These are phyloP conservation scores for Cyclotella kingstonii DNA, from an alignment of 108 stramenopile species.

Conservation along the genomic window DNA sequence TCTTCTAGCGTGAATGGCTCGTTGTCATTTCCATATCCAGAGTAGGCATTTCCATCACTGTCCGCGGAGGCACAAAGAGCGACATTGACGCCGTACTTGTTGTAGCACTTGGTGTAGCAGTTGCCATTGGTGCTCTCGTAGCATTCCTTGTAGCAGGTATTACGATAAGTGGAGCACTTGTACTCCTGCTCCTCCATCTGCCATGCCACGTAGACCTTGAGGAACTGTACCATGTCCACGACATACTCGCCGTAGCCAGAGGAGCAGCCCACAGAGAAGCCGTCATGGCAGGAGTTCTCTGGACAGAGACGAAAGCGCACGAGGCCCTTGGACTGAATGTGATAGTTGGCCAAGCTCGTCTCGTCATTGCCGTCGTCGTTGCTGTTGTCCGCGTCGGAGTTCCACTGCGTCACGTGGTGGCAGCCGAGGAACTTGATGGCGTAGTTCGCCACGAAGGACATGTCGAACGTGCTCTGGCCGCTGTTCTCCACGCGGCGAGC, in stretches of 20 bases:
- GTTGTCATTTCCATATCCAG: slow-evolving; percentile 25
- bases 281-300: slow-evolving; percentile 47
- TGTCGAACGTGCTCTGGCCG: slow-evolving; percentile 18
- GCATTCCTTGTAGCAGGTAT: slow-evolving; percentile 48
- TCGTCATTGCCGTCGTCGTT: slow-evolving; percentile 55
- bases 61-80: slow-evolving; percentile 24
- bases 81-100: slow-evolving; percentile 31
- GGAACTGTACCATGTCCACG: slow-evolving; percentile 78
- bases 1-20: slow-evolving; percentile 14
- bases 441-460: slow-evolving; percentile 56
- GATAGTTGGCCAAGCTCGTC: slow-evolving; percentile 40
- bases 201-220: slow-evolving; percentile 42
- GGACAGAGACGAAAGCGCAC: slow-evolving; percentile 88
- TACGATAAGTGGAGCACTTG: slow-evolving; percentile 42
- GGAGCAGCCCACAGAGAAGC: slow-evolving; percentile 58
- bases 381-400: slow-evolving; percentile 30
- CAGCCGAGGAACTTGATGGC: slow-evolving; percentile 86
- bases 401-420: slow-evolving; percentile 79
- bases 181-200: slow-evolving; percentile 51
- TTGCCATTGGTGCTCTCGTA: slow-evolving; percentile 33
- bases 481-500: slow-evolving; percentile 50
- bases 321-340: slow-evolving; percentile 73
- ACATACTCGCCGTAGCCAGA: slow-evolving; percentile 78
- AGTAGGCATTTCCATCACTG: slow-evolving; percentile 26
- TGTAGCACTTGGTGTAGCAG: slow-evolving; percentile 47